phyloP scores from a whole-genome alignment of 495 filamentous ascomycete species.

The Penicillium tannophilum region DNA sequence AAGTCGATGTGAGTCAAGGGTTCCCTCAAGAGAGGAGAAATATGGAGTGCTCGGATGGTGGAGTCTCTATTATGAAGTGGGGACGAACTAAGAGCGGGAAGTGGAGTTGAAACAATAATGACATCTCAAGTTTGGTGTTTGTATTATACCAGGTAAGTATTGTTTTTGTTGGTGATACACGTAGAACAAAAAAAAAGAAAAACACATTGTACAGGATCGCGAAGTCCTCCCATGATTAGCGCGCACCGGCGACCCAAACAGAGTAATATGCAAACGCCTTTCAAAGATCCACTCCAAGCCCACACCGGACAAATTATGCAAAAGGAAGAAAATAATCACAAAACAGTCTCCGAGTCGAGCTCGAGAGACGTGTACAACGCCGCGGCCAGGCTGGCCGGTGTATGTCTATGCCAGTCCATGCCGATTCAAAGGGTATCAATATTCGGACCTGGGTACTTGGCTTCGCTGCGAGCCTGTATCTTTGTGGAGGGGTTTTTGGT shows the following conservation, averaged over 20 bases:
- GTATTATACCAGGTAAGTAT: constrained; percentile 25
- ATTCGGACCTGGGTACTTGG: constrained; percentile 11
- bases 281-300: constrained; percentile 24
- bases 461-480: constrained; percentile 11
- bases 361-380: constrained; percentile 41
- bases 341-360: constrained; percentile 16
- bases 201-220: constrained; percentile 33
- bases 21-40: too few species aligned
- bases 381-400: constrained; percentile 32
- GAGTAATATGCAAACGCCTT: constrained; percentile 28
- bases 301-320: constrained; percentile 34
- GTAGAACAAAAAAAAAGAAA: constrained; percentile 8
- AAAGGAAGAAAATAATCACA: constrained; percentile 20
- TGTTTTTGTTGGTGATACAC: constrained; percentile 25
- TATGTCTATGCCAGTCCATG: constrained; percentile 21
- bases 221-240: constrained; percentile 22
- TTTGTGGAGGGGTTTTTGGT: constrained; percentile 5
- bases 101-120: constrained; percentile 11
- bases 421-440: constrained; percentile 34
- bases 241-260: constrained; percentile 19
- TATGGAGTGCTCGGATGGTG: too few species aligned
- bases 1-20: too few species aligned
- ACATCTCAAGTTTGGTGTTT: constrained; percentile 16
- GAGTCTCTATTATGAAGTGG: neutral
- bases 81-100: neutral